Evolutionary conservation across 2,329 filamentous ascomycete genomes (phyloP).

Genomic region (Talaromyces sp.): DNA sequence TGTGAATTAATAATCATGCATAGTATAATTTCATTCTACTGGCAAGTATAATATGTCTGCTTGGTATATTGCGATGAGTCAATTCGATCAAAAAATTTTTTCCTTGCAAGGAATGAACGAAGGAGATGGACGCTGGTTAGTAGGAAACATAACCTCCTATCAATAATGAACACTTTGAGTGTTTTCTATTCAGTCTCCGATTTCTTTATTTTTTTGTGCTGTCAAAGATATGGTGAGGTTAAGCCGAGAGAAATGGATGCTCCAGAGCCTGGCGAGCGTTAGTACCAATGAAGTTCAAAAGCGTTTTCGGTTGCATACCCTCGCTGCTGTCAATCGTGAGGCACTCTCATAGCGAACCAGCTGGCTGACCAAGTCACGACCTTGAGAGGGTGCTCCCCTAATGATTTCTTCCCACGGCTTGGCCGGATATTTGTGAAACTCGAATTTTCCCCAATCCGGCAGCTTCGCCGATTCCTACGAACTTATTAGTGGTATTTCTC

Average conservation of each 20-base stretch:
- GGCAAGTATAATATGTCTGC: no score
- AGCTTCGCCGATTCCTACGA: slow-evolving; percentile 45
- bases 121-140: background rate
- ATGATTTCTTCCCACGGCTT: slow-evolving; percentile 67
- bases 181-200: background rate
- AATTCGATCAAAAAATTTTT: background rate
- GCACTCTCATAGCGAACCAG: slow-evolving; percentile 70
- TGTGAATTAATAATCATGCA: background rate
- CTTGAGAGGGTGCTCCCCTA: slow-evolving; percentile 52
- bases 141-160: background rate
- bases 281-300: background rate
- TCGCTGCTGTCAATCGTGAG: slow-evolving; percentile 59
- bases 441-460: slow-evolving; percentile 79
- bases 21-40: background rate
- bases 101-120: background rate
- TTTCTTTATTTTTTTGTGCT: background rate
- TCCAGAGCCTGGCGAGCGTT: slow-evolving; percentile 25
- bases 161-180: background rate
- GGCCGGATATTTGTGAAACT: slow-evolving; percentile 70
- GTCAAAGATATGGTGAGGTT: background rate
- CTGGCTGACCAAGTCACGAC: slow-evolving; percentile 59
- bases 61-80: background rate
- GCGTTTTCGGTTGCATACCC: slow-evolving; percentile 40
- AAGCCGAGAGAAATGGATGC: slow-evolving; percentile 32
- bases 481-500: background rate